These are phyloP conservation scores for Eucalyptus paniculata DNA, from an alignment of 345 rosid genomes.

Conservation along the genomic window DNA sequence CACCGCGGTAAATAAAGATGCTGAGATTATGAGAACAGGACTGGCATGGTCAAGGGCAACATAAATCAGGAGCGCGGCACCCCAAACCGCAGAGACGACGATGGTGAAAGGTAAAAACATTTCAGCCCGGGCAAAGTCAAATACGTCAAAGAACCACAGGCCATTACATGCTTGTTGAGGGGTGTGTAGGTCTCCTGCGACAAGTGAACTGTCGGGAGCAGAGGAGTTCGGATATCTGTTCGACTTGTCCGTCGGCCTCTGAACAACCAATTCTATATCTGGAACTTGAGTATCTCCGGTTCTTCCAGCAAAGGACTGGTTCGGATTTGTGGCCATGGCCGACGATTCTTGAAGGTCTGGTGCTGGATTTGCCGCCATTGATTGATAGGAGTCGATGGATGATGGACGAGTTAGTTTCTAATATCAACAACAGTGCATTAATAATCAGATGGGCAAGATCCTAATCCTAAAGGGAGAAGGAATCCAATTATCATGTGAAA, in stretches of 20 bases:
- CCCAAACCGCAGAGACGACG: background rate
- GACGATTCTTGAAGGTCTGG: background rate
- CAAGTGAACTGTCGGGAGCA: too few relatives aligned
- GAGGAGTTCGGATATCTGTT: background rate
- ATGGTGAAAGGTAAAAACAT: fast-evolving
- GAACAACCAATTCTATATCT: background rate
- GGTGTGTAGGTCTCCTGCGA: background rate
- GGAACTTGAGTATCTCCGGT: background rate
- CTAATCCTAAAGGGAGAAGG: background rate
- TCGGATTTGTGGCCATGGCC: background rate
- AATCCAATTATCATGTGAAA: background rate
- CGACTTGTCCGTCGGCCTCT: background rate
- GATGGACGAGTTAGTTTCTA: background rate
- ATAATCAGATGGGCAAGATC: background rate
- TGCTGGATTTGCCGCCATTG: background rate
- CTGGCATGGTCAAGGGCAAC: background rate
- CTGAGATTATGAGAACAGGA: background rate
- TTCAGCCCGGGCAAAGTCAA: fast-evolving
- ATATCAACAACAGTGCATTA: background rate
- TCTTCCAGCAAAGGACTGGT: background rate
- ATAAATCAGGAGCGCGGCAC: background rate
- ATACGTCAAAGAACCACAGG: background rate
- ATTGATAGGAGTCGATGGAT: background rate
- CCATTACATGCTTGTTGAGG: background rate
- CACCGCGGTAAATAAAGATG: background rate